Base-by-base conservation (phyloP, 768 basidiomycete genomes). In the Lactarius hengduanensis region DNA sequence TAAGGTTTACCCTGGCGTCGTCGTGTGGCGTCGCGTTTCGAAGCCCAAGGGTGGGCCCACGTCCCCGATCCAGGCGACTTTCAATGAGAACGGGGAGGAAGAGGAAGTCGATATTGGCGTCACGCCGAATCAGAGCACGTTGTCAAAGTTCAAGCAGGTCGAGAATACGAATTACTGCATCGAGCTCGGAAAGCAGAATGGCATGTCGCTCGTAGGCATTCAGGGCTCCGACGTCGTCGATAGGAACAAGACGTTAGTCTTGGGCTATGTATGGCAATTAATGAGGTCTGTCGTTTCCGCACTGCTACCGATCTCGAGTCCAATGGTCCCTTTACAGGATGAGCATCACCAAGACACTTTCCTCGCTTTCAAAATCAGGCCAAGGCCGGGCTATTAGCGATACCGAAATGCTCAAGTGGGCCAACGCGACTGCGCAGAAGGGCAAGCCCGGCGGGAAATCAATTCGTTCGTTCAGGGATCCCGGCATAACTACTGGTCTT, bases 141-240 rank as follows among this genome's bases (percentile, higher is more conserved):
- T 99, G 22, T 96, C 96, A 47, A 83, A 94, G 61, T 99, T 98
- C 84, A 99, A 99, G 81, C 89, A 89, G 38, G 94, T 99, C 32
- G 97, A 99, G 79, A 98, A 99, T 78, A 97, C 94, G 54, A 99
- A 98, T 77, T 98, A 99, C 73, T 88, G 80, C 9, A 90, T 98
- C 53, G 97, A 98, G 55, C 87, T 99, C 18, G 96, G 87, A 3
- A 93, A 89, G 76, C 89, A 93, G 76, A 96, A 92, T 73, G 88
- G 90, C 55, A 92, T 99, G 92, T 93, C 92, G 74, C 80, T 99
- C 68, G 95, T 99, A 56, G 96, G 96, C 8, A 98, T 98, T 68
- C 97, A 99, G 75, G 97, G 97, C 15, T 88, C 96, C 1, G 96
- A 98, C 76, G 96, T 99, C 70, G 94, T 96, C 65, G 96, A 99